phyloP scores from a whole-genome alignment of 148 eudicot genomes.

The Simmondsia chinensis region DNA sequence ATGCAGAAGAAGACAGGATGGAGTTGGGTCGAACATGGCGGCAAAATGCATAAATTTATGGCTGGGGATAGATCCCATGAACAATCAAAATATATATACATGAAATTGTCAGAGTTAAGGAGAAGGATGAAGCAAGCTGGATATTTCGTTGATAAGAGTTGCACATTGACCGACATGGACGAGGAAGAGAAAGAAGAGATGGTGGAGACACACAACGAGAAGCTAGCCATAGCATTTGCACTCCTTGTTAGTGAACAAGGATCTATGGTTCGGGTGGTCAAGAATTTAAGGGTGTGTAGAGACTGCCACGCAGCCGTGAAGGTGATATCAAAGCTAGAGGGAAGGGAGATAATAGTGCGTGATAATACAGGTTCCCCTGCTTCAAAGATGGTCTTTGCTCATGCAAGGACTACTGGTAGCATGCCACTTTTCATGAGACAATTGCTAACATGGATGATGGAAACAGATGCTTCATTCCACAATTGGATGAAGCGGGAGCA shows the following conservation, averaged over 20 bases:
- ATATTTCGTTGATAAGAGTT: constrained; percentile 41
- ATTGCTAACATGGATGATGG: too few species aligned
- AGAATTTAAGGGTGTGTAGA: constrained; percentile 56
- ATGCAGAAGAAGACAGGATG: constrained; percentile 46
- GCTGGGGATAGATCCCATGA: constrained; percentile 53
- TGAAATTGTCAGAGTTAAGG: constrained; percentile 25
- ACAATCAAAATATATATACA: constrained; percentile 33
- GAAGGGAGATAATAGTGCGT: constrained; percentile 58
- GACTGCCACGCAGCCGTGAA: constrained; percentile 58
- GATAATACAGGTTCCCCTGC: constrained; percentile 61
- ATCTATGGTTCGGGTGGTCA: constrained; percentile 44
- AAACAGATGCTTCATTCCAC: too few species aligned
- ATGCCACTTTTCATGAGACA: too few species aligned
- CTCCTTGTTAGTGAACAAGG: constrained; percentile 47
- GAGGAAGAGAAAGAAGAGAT: constrained; percentile 72
- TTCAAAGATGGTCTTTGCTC: constrained; percentile 45
- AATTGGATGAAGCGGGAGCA: too few species aligned
- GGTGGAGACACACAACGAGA: constrained; percentile 63
- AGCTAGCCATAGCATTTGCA: constrained; percentile 57
- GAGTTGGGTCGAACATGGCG: constrained; percentile 53
- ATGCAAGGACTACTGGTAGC: constrained; percentile 65
- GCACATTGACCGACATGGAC: constrained; percentile 48
- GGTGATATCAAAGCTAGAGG: constrained; percentile 49
- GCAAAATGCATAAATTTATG: constrained; percentile 48
- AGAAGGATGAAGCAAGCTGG: constrained; percentile 39